These are phyloP conservation scores for Aspergillus bridgeri DNA, from an alignment of 495 filamentous ascomycete genomes.

Conservation along the genomic window DNA sequence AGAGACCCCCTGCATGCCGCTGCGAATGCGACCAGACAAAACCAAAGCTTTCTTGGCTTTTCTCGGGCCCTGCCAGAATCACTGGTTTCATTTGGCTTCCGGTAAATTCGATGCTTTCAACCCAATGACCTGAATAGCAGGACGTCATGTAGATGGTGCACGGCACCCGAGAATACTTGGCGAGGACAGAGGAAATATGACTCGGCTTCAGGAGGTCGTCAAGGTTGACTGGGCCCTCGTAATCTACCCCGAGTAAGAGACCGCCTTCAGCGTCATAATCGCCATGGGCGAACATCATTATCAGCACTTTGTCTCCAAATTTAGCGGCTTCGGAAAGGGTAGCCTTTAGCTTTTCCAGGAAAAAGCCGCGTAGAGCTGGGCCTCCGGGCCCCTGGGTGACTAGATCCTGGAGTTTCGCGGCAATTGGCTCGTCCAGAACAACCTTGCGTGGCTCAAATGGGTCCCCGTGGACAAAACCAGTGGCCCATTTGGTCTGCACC, in stretches of 20 bases:
- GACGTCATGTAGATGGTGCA: slow-evolving; percentile 17
- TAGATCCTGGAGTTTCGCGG: neutral
- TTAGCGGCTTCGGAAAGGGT: slow-evolving; percentile 6
- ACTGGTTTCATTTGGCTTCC: slow-evolving; percentile 2
- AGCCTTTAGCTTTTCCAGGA: slow-evolving; percentile 1
- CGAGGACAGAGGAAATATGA: slow-evolving; percentile 4
- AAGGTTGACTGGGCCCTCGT: neutral
- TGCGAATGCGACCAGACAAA: slow-evolving; percentile 20
- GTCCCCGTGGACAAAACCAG: slow-evolving; percentile 13
- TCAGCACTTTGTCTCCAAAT: slow-evolving; percentile 6
- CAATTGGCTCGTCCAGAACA: slow-evolving; percentile 9
- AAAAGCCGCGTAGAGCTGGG: slow-evolving; percentile 1
- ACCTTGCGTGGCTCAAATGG: slow-evolving; percentile 12
- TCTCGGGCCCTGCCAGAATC: slow-evolving; percentile 9
- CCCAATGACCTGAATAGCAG: slow-evolving; percentile 18
- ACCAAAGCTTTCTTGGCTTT: slow-evolving; percentile 12
- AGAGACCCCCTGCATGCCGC: slow-evolving; percentile 14
- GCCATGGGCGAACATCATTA: slow-evolving; percentile 15
- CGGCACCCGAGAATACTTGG: slow-evolving; percentile 5
- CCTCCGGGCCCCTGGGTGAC: slow-evolving; percentile 8
- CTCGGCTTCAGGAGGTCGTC: neutral
- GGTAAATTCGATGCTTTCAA: slow-evolving; percentile 12
- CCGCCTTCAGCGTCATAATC: slow-evolving; percentile 11
- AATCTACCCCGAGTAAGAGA: neutral
- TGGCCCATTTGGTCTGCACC: slow-evolving; percentile 7